phyloP scores from a whole-genome alignment of 257 asterid genomes.

The Capsicum rhomboideum region DNA sequence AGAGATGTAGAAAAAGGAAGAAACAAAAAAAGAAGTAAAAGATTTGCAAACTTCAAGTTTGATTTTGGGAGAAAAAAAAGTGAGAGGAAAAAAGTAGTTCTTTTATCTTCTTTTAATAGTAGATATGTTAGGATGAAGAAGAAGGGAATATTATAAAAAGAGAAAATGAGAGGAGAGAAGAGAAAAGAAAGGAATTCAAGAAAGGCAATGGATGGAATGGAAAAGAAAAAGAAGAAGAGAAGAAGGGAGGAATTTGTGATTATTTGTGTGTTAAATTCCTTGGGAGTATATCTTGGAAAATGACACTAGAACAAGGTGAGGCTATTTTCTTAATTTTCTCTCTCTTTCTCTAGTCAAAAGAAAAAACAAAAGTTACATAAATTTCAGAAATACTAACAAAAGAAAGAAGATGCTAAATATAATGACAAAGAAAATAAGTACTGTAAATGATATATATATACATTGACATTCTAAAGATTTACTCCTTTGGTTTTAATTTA shows the following conservation, averaged over 20 bases:
- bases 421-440: neutral
- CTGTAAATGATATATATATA: neutral
- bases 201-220: conserved; percentile 9
- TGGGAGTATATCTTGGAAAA: conserved; percentile 86
- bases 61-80: conserved; percentile 18
- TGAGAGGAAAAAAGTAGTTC: neutral
- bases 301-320: conserved; percentile 61
- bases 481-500: neutral
- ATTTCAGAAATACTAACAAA: neutral
- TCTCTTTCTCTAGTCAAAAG: conserved; percentile 40
- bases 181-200: neutral
- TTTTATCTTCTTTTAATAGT: neutral
- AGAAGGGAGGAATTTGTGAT: conserved; percentile 25
- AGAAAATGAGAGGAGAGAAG: neutral
- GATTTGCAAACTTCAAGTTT: neutral
- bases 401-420: neutral
- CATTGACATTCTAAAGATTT: neutral
- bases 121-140: neutral
- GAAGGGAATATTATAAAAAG: neutral
- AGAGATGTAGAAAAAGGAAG: neutral
- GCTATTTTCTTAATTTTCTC: conserved; percentile 19
- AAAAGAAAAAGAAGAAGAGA: neutral
- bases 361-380: conserved; percentile 11
- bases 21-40: conserved; percentile 18
- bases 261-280: conserved; percentile 29